Base-by-base conservation (phyloP, 768 basidiomycete genomes). In the Dendrothele bispora region DNA sequence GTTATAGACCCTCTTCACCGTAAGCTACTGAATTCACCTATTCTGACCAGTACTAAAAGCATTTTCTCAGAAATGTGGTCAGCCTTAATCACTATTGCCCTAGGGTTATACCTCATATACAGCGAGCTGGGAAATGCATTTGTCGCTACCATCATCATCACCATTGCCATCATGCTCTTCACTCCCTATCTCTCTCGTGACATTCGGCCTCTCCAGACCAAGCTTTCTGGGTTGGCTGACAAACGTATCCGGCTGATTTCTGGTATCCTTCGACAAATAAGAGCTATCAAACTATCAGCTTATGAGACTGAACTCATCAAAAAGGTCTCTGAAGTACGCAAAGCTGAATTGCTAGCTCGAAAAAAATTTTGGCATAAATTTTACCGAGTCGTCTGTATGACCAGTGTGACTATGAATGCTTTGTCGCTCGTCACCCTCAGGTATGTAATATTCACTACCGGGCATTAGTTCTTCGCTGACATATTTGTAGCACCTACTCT, bases 311-410 rank as follows among this genome's bases (percentile, higher is more conserved):
- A 52, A 22, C 41, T 52, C 3, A 47, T 48, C 21, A 24, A 32
- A 25, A 29, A 47, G 17, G 51, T 52, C 28, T 32, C 37, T 7
- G 42, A 46, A 14, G 47, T 47, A 6, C 51, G 51, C n/a, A 49
- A 35, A 5, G 46, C 40, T 14, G 51, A 52, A 29, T 43, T 52
- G 6, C 41, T 39, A 6, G 51, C 51, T 22, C 51, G 51, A 37
- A 52, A 39, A 39, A 30, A 43, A 32, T 52, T 52, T 27, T 52
- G 51, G 51, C 34, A 37, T 27, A 41, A 47, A 10, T 52, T 52
- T 22, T 46, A 46, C 18, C 32, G 47, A 3, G 37, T 52, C n/a
- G 51, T 52, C 24, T 44, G 41, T 1, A 29, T 44, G 22, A 52
- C 51, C 11, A 52, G 41, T 43, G 24, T 17, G 7, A 52, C 51